Base-by-base conservation (phyloP, 176 grass and related monocot species). In the Musa itinerans region DNA sequence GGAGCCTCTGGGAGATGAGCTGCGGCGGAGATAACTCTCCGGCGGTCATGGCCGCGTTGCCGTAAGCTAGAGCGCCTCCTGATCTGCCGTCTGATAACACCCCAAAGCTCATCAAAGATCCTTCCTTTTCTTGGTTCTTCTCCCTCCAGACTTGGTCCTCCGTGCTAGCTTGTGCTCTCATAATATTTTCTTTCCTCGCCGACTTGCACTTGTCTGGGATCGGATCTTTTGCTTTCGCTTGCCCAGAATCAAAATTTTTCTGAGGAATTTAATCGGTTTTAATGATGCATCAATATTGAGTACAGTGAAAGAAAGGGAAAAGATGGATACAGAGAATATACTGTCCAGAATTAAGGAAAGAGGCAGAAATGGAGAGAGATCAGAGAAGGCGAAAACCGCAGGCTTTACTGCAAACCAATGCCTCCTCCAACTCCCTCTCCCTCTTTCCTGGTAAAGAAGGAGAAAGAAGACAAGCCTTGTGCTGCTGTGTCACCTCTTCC, bases 21-120 rank as follows among this genome's bases (percentile, higher is more conserved):
- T 65, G 72, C 25, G 80, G 49, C 65, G 83, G 85, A 70, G 88
- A 82, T 54, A 86, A 76, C 2, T 78, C 83, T 2, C 72, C 89
- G 52, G 13, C 76, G 53, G 76, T 52, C 70, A 74, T 52, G 54
- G 73, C 76, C 48, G 84, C 4, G 73, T 52, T 50, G 55, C 81
- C 85, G 83, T 90, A 93, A 65, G 86, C 79, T 76, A 89, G 84
- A 68, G 85, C 86, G 70, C 90, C 61, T 19, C 19, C 63, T 58
- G 87, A 87, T 70, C 87, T 78, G 65, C 89, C 84, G 22, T 96
- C 85, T 75, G 90, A 96, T 85, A 96, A 92, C 14, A 87, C 87
- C 24, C 90, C 86, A 85, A 98, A 98, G 84, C 87, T 98, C 94
- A 98, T 98, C 78, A 20, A 79, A 59, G 8, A 51, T 49, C 6